These are phyloP conservation scores for Naematelia encephala DNA, from an alignment of 768 basidiomycete species.

Conservation along the genomic window DNA sequence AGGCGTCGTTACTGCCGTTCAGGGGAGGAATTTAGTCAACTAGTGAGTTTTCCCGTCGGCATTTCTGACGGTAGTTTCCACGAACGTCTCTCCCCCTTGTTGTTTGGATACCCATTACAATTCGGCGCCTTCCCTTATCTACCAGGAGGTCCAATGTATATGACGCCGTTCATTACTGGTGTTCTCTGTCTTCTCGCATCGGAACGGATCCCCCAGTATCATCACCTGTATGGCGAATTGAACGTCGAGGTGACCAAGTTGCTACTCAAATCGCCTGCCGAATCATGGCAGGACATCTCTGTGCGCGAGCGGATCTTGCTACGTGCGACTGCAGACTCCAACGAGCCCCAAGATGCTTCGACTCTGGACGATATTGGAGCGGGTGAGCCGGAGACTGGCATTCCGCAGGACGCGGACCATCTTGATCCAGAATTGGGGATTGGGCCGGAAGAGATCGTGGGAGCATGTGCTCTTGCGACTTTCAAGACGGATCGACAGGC, in stretches of 20 bases:
- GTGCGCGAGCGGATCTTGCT: background rate
- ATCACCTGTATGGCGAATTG: slow-evolving; percentile 14
- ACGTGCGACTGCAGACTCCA: background rate
- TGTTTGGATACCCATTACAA: slow-evolving; percentile 31
- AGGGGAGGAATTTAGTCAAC: slow-evolving; percentile 24
- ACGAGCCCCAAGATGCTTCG: slow-evolving; percentile 10
- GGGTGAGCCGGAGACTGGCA: no score
- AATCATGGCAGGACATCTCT: slow-evolving; percentile 16
- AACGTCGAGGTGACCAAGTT: slow-evolving; percentile 19
- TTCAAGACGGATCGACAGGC: slow-evolving; percentile 27
- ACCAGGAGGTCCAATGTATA: slow-evolving; percentile 21
- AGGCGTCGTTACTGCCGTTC: slow-evolving; percentile 14
- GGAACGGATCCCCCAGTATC: slow-evolving; percentile 18
- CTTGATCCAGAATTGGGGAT: slow-evolving; percentile 41
- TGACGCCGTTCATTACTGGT: slow-evolving; percentile 35
- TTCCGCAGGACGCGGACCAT: slow-evolving; percentile 19
- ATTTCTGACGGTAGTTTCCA: slow-evolving; percentile 25
- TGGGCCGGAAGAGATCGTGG: slow-evolving; percentile 43
- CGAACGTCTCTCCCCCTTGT: slow-evolving; percentile 10
- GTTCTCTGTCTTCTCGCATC: slow-evolving; percentile 33
- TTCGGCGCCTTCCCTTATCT: slow-evolving; percentile 35
- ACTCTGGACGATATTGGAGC: no score
- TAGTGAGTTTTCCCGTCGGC: slow-evolving; percentile 17
- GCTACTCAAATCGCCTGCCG: slow-evolving; percentile 27
- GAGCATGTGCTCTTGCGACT: slow-evolving; percentile 20